Conservation (phyloP, 352 stramenopile genomes). For the Phytophthora podocarpi region DNA sequence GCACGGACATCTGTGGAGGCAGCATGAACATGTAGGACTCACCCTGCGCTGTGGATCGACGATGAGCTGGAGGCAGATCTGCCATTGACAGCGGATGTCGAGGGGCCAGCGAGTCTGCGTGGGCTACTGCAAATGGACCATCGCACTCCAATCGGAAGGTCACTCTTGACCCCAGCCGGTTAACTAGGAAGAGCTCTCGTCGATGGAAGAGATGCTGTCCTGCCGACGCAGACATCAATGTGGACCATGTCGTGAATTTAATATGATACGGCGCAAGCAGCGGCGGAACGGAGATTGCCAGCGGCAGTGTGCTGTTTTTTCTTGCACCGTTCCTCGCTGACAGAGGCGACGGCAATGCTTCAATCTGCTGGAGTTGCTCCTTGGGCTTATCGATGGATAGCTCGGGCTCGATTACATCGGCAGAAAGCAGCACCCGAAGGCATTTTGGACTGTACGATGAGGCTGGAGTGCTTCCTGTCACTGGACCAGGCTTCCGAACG, state of each 20-base stretch:
- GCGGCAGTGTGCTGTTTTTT: neutral
- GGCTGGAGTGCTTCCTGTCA: slow-evolving; percentile 8
- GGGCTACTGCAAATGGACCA: slow-evolving; percentile 63
- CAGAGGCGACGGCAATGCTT: neutral
- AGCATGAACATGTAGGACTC: slow-evolving; percentile 78
- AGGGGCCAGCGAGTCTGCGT: slow-evolving; percentile 68
- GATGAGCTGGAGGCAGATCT: slow-evolving; percentile 59
- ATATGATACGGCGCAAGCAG: slow-evolving; percentile 42
- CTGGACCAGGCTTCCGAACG: slow-evolving; percentile 19
- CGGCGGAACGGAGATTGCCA: neutral
- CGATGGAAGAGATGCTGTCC: slow-evolving; percentile 53
- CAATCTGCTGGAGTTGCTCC: slow-evolving; percentile 21
- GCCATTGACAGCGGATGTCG: slow-evolving; percentile 61
- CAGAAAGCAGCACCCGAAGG: slow-evolving; percentile 61
- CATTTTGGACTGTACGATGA: slow-evolving; percentile 49
- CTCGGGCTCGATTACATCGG: slow-evolving; percentile 66
- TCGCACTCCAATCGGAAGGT: slow-evolving; percentile 76
- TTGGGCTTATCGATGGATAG: slow-evolving; percentile 60
- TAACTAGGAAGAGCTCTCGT: slow-evolving; percentile 60
- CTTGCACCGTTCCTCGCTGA: slow-evolving; percentile 8
- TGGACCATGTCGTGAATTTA: slow-evolving; percentile 83
- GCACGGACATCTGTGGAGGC: slow-evolving; percentile 68
- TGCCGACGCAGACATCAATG: slow-evolving; percentile 32
- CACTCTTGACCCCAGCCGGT: slow-evolving; percentile 58
- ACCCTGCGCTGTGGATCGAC: slow-evolving; percentile 46